phyloP scores from a whole-genome alignment of 148 eudicot genomes.

The Salicornia ramosissima region DNA sequence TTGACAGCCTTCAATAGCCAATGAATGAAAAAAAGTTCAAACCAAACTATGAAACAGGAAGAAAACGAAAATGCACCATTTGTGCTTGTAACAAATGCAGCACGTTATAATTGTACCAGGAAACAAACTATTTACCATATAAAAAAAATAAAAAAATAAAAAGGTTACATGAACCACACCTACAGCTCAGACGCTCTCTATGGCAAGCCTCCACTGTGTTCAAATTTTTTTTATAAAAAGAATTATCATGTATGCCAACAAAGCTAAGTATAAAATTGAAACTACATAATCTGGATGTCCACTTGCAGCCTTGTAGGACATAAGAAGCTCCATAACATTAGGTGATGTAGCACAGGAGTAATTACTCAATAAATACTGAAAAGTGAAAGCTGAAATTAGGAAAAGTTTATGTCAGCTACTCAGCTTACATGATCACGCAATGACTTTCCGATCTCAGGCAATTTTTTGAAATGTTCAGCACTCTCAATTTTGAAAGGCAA shows the following conservation, averaged over 20 bases:
- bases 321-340: neutral
- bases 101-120: neutral
- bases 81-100: neutral
- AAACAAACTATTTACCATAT: neutral
- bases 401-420: constrained; percentile 22
- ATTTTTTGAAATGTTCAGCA: constrained; percentile 74
- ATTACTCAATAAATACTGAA: neutral
- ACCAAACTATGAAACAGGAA: neutral
- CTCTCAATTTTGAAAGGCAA: constrained; percentile 81
- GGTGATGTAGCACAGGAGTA: neutral
- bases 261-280: neutral
- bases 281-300: neutral
- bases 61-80: neutral
- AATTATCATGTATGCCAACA: neutral
- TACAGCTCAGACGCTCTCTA: neutral
- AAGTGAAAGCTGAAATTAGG: neutral
- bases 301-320: neutral
- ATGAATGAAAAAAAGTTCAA: neutral
- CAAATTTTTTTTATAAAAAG: neutral
- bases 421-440: constrained; percentile 86
- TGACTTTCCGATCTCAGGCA: constrained; percentile 88
- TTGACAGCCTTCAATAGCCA: constrained; percentile 5
- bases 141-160: neutral
- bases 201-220: neutral
- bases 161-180: neutral